phyloP scores from a whole-genome alignment of 306 rosid genomes.

The Dalbergia cochinchinensis region DNA sequence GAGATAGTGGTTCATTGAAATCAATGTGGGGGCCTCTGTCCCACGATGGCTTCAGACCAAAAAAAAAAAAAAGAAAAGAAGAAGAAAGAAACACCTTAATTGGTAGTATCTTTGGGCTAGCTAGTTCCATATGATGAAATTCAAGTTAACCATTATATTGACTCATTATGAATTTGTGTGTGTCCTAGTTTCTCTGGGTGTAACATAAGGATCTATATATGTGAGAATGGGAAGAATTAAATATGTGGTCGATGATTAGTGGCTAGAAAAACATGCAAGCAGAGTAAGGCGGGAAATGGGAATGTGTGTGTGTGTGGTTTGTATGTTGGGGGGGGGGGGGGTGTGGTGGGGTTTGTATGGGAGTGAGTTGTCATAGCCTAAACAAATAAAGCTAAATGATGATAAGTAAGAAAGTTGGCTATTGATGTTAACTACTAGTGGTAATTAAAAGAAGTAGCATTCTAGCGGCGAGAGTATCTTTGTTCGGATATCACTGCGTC shows the following conservation, averaged over 20 bases:
- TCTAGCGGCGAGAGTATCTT: constrained; percentile 14
- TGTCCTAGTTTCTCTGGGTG: neutral
- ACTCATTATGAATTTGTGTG: neutral
- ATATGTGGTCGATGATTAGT: constrained; percentile 14
- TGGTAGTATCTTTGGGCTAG: neutral
- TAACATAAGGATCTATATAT: constrained; percentile 3
- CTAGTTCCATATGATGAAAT: neutral
- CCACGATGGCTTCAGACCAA: constrained; percentile 35
- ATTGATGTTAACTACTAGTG: constrained; percentile 7
- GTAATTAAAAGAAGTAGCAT: constrained; percentile 18
- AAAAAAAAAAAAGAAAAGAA: neutral
- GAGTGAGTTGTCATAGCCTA: constrained; percentile 26
- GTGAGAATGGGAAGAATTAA: constrained; percentile 13
- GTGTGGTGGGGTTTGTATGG: neutral
- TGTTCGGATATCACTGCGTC: neutral
- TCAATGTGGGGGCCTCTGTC: constrained; percentile 26
- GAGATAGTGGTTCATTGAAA: constrained; percentile 31
- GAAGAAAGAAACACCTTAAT: neutral
- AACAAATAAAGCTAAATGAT: constrained; percentile 15
- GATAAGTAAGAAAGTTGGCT: constrained; percentile 40
- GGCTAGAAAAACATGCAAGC: constrained; percentile 18
- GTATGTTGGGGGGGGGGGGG: too few species aligned
- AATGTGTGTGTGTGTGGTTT: too few species aligned
- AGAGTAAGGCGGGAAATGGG: constrained; percentile 22
- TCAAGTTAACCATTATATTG: constrained; percentile 7